Percentiles rank a stretch among this genome's conserved stretches.
Conservation (phyloP, 164 flowering plant genomes). For the Santalum album region DNA sequence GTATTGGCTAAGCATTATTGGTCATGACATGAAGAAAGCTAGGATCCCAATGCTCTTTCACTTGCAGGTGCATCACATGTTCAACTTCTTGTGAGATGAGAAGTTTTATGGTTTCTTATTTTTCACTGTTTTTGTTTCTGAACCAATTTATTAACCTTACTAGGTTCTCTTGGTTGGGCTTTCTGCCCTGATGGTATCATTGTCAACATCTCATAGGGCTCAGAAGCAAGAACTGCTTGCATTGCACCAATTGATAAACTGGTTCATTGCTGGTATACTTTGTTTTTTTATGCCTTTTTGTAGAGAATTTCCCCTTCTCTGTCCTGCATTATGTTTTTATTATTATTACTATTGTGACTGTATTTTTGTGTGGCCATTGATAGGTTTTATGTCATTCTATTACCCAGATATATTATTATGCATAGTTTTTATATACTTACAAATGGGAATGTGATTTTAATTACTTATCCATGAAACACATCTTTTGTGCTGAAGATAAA, state of each 20-base stretch:
- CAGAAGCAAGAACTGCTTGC: slow-evolving; percentile 69
- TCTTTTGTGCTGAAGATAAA: too few relatives aligned
- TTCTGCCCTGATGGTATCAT: slow-evolving; percentile 68
- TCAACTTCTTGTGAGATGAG: slow-evolving; percentile 2
- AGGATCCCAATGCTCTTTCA: slow-evolving; percentile 50
- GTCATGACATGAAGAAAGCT: slow-evolving; percentile 27
- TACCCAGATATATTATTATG: too few relatives aligned
- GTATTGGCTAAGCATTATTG: slow-evolving; percentile 44
- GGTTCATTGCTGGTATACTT: slow-evolving; percentile 68
- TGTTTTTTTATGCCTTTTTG: slow-evolving; percentile 1
- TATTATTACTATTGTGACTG: too few relatives aligned
- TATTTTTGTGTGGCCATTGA: too few relatives aligned
- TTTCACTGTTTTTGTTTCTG: slow-evolving; percentile 2
- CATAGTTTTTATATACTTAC: too few relatives aligned
- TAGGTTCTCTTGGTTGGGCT: slow-evolving; percentile 68
- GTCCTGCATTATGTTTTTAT: background rate
- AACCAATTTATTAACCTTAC: slow-evolving; percentile 5
- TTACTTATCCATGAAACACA: too few relatives aligned
- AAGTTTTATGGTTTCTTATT: slow-evolving; percentile 4
- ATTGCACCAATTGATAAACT: slow-evolving; percentile 71
- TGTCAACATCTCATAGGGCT: slow-evolving; percentile 79
- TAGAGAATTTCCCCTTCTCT: background rate
- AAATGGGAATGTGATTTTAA: too few relatives aligned
- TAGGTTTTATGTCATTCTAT: too few relatives aligned
- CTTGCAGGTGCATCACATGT: slow-evolving; percentile 49